These are phyloP conservation scores for Saraca asoca DNA, from an alignment of 331 rosid genomes.

Conservation along the genomic window DNA sequence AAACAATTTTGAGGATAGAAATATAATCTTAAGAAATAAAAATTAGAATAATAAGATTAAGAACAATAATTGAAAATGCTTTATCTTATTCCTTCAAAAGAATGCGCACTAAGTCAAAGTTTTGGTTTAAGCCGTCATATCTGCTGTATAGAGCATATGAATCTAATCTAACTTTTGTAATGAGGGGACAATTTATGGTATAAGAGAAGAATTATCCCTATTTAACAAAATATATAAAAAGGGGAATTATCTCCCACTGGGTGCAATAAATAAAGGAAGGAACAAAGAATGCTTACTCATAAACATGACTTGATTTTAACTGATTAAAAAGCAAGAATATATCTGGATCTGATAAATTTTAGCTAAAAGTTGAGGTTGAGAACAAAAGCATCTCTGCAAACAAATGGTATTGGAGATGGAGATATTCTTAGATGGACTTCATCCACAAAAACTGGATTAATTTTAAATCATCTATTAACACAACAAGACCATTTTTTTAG, in stretches of 20 bases:
- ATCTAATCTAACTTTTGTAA: too few relatives aligned
- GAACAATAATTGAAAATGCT: neutral
- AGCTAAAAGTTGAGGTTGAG: neutral
- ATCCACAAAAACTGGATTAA: neutral
- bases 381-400: neutral
- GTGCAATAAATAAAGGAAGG: neutral
- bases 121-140: too few relatives aligned
- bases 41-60: too few relatives aligned
- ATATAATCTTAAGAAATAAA: too few relatives aligned
- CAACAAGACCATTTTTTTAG: too few relatives aligned
- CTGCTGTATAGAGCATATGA: too few relatives aligned
- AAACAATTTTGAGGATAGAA: too few relatives aligned
- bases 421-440: neutral
- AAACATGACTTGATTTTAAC: neutral
- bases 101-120: neutral
- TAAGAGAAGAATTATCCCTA: too few relatives aligned
- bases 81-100: neutral
- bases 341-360: neutral
- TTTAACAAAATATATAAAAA: neutral
- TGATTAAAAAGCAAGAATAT: neutral
- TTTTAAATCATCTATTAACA: too few relatives aligned
- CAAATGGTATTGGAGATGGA: conserved; percentile 9
- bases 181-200: too few relatives aligned
- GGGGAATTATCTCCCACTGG: neutral
- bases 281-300: neutral